phyloP scores from a whole-genome alignment of 805 yeast species.

The Metschnikowia koreensis region DNA sequence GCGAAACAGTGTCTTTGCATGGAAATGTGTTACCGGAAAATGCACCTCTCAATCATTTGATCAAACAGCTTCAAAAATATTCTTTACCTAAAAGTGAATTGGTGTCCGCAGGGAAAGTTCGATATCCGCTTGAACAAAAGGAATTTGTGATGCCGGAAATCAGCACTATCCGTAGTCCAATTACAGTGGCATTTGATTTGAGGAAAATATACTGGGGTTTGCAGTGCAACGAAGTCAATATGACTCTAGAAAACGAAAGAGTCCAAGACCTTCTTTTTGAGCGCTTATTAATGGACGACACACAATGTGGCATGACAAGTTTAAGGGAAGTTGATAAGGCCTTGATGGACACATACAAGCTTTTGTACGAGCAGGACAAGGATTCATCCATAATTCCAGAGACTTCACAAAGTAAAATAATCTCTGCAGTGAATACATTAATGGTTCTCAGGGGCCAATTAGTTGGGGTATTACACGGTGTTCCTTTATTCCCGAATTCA shows the following conservation, averaged over 20 bases:
- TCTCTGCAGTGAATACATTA: background rate
- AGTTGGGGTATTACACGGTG: background rate
- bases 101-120: background rate
- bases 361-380: background rate
- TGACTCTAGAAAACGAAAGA: background rate
- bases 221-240: background rate
- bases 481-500: background rate
- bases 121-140: background rate
- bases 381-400: background rate
- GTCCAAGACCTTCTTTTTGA: conserved; percentile 2
- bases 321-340: background rate
- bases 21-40: too few species aligned
- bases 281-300: background rate
- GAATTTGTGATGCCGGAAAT: background rate
- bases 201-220: background rate
- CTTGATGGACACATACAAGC: background rate
- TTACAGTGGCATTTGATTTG: background rate
- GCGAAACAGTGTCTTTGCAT: too few species aligned
- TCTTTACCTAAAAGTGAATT: too few species aligned
- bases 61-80: too few species aligned
- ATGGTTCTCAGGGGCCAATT: background rate
- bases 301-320: background rate
- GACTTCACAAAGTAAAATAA: background rate
- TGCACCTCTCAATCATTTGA: too few species aligned
- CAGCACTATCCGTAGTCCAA: background rate